Percentiles rank a stretch among this genome's conserved stretches.
These are phyloP conservation scores for Lentinula guzmanii DNA, from an alignment of 768 basidiomycete species.

Conservation along the genomic window DNA sequence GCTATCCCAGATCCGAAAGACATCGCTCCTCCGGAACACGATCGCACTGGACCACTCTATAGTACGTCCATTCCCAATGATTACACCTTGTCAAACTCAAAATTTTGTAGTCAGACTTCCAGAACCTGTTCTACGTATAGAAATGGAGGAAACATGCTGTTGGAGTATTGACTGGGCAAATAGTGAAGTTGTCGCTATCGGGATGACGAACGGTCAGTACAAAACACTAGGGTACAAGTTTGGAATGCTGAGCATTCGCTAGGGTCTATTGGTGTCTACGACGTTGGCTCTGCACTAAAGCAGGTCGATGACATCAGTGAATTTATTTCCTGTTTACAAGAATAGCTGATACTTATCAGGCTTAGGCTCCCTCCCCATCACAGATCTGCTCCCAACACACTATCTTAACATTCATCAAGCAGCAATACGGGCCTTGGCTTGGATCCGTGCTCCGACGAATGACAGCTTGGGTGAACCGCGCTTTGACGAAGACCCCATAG, in stretches of 20 bases:
- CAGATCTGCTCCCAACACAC: constrained; percentile 58
- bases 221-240: background rate
- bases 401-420: constrained; percentile 74
- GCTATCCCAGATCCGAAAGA: constrained; percentile 74
- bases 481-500: constrained; percentile 54
- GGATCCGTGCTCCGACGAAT: constrained; percentile 64
- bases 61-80: constrained; percentile 30
- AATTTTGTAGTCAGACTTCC: constrained; percentile 43
- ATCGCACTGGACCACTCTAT: constrained; percentile 34
- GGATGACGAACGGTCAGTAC: constrained; percentile 70
- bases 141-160: constrained; percentile 70
- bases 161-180: constrained; percentile 89
- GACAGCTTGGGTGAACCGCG: constrained; percentile 39
- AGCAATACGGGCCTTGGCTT: constrained; percentile 69
- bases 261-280: constrained; percentile 56
- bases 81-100: background rate
- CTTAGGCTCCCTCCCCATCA: constrained; percentile 1
- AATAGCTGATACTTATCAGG: background rate
- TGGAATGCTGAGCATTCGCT: background rate
- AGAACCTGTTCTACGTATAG: constrained; percentile 65
- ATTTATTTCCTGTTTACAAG: background rate
- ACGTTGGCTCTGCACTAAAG: constrained; percentile 40
- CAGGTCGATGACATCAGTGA: constrained; percentile 24
- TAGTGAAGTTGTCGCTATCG: constrained; percentile 75
- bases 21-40: constrained; percentile 23